These are phyloP conservation scores for Podochytrium sp. DNA, from an alignment of 192 early-diverging fungal genomes.

Conservation along the genomic window DNA sequence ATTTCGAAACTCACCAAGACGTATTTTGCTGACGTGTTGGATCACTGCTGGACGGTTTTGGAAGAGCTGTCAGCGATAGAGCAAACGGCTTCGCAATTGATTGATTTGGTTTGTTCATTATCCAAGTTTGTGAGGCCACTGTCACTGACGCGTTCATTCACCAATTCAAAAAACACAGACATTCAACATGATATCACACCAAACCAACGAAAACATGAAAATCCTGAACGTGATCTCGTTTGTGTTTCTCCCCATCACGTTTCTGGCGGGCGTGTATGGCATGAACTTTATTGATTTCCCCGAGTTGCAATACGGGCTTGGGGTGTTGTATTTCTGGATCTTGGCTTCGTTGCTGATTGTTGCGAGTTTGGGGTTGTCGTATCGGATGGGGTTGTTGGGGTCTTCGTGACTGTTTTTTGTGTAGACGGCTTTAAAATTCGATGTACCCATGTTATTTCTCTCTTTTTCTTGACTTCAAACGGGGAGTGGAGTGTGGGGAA, in stretches of 20 bases:
- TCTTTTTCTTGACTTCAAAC: too few species aligned
- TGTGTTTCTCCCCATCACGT: conserved; percentile 60
- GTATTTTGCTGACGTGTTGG: conserved; percentile 56
- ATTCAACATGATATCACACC: conserved; percentile 23
- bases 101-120: conserved; percentile 54
- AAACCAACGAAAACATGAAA: conserved; percentile 37
- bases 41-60: conserved; percentile 55
- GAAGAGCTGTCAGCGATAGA: conserved; percentile 55
- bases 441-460: too few species aligned
- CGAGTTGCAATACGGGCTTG: background rate
- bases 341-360: background rate
- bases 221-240: conserved; percentile 27
- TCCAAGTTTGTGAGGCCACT: conserved; percentile 52
- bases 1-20: conserved; percentile 40
- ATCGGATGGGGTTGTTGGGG: background rate
- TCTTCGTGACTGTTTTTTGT: too few species aligned
- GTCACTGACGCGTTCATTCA: too few species aligned
- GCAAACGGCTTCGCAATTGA: conserved; percentile 44
- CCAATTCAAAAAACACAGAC: conserved; percentile 23
- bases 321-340: background rate
- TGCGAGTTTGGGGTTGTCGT: background rate
- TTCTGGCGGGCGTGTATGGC: conserved; percentile 50
- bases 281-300: conserved; percentile 1
- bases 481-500: too few species aligned
- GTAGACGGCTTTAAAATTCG: too few species aligned